Percentiles rank a stretch among this genome's conserved stretches.
phyloP scores from a whole-genome alignment of 1,139 yeast species.

The Yamadazyma songkhlaensis region DNA sequence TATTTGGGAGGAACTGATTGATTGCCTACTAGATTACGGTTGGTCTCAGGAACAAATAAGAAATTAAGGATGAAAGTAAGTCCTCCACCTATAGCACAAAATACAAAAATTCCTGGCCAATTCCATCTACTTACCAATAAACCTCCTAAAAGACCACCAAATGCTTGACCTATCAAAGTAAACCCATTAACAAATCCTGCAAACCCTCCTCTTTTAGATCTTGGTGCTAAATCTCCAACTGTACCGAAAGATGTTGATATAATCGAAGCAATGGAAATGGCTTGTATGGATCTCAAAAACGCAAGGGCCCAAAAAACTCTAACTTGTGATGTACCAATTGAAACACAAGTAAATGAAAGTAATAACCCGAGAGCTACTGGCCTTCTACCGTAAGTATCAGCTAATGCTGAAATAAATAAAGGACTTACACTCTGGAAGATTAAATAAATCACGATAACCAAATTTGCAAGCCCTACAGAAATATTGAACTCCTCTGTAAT shows the following conservation, averaged over 20 bases:
- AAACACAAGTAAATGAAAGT: conserved; percentile 16
- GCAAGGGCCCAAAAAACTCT: conserved; percentile 26
- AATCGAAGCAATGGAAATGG: conserved; percentile 68
- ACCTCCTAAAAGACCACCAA: conserved; percentile 78
- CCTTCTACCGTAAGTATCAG: conserved; percentile 68
- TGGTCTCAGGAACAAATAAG: conserved; percentile 66
- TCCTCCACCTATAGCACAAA: conserved; percentile 61
- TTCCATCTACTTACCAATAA: conserved; percentile 54
- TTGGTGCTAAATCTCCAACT: conserved; percentile 63
- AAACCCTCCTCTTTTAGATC: conserved; percentile 61
- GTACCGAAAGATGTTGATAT: conserved; percentile 66
- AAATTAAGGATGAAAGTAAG: conserved; percentile 32
- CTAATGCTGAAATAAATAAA: conserved; percentile 57
- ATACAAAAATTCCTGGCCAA: conserved; percentile 80
- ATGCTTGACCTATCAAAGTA: conserved; percentile 68
- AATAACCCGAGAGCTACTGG: conserved; percentile 59
- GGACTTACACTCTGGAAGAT: conserved; percentile 72
- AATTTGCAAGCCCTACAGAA: conserved; percentile 53
- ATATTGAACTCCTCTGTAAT: conserved; percentile 51
- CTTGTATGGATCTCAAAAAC: conserved; percentile 56
- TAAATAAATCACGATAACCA: conserved; percentile 70
- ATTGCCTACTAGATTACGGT: conserved; percentile 65
- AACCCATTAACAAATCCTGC: conserved; percentile 63
- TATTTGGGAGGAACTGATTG: conserved; percentile 49
- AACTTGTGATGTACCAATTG: conserved; percentile 24